Percentiles rank a stretch among this genome's conserved stretches.
Evolutionary conservation across 305 asterid genomes (phyloP).

Genomic region (Fraxinus paxiana): DNA sequence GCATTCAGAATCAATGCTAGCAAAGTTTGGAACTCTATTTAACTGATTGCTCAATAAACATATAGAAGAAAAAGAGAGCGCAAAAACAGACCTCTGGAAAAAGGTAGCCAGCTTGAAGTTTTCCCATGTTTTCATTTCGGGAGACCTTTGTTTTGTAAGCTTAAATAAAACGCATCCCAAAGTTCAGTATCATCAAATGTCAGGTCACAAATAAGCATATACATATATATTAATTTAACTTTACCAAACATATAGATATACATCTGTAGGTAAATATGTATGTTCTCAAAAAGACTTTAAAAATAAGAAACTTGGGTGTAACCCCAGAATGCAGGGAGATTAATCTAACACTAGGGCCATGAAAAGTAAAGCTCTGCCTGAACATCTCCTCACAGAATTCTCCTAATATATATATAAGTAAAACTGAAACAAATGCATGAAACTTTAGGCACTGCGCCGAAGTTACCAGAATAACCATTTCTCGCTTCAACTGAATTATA

Average conservation of each 20-base stretch:
- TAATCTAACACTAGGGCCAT: neutral
- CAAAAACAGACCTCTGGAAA: slow-evolving; percentile 78
- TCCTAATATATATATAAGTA: neutral
- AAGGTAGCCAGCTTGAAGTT: slow-evolving; percentile 96
- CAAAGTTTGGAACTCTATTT: neutral
- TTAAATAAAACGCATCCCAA: slow-evolving; percentile 32
- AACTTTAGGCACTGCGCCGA: neutral
- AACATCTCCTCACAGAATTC: neutral
- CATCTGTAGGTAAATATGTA: neutral
- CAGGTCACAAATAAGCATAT: neutral
- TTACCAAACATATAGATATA: neutral
- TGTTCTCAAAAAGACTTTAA: neutral
- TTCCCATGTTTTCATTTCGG: slow-evolving; percentile 76
- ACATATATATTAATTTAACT: neutral
- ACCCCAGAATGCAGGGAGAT: neutral
- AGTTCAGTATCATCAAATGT: slow-evolving; percentile 2
- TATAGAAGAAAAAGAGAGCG: neutral
- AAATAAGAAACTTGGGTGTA: neutral
- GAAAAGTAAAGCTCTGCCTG: neutral
- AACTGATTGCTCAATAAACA: neutral
- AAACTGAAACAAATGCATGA: neutral
- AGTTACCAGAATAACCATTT: neutral
- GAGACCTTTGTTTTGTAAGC: slow-evolving; percentile 78
- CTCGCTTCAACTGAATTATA: neutral
- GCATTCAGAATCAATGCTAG: neutral